Conservation (phyloP, 164 flowering plant species). For the Echeveria elegans region DNA sequence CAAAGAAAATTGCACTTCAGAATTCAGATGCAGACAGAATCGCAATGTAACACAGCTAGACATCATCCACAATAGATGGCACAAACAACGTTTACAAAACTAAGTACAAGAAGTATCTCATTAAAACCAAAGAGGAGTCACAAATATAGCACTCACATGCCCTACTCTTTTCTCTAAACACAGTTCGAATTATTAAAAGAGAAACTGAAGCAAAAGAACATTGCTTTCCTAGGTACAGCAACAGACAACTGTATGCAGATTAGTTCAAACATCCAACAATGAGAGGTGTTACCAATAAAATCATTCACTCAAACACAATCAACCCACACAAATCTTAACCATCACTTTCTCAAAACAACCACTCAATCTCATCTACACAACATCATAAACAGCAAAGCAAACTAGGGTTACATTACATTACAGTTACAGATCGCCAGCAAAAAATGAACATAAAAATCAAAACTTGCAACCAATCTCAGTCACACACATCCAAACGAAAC, state of each 20-base stretch:
- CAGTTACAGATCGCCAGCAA: background rate
- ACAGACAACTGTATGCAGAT: background rate
- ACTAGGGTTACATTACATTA: too few relatives aligned
- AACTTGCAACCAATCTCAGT: background rate
- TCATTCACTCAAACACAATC: background rate
- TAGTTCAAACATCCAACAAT: background rate
- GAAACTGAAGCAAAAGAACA: background rate
- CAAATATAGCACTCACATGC: too few relatives aligned
- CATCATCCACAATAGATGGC: background rate
- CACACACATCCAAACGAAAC: background rate
- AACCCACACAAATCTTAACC: slow-evolving; percentile 2
- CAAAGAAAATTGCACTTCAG: background rate
- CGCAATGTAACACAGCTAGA: background rate
- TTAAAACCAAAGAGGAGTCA: too few relatives aligned
- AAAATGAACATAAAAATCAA: slow-evolving; percentile 1
- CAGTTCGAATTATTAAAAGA: background rate
- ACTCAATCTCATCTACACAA: background rate
- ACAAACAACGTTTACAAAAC: too few relatives aligned
- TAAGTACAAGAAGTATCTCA: too few relatives aligned
- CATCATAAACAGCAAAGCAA: background rate
- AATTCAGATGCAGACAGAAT: background rate
- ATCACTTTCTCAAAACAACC: background rate
- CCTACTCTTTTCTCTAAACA: background rate
- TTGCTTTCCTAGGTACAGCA: background rate
- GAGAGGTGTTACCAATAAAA: slow-evolving; percentile 2